Conservation (phyloP, 441 rosid species). For the Corymbia calophylla region DNA sequence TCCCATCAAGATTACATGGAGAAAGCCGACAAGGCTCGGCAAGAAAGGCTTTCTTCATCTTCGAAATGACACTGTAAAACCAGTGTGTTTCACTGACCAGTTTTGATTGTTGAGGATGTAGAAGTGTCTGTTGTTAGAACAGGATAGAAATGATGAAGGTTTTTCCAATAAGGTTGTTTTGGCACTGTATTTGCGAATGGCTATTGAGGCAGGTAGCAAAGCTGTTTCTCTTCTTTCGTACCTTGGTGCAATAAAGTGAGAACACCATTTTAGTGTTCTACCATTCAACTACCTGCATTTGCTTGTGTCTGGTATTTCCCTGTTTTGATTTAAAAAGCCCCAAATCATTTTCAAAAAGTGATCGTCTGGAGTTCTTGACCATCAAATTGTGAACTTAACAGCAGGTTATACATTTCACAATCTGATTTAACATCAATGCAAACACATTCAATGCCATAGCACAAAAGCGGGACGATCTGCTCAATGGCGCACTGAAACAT, state of each 20-base stretch:
- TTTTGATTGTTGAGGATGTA: neutral
- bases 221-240: neutral
- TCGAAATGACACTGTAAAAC: conserved; percentile 19
- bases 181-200: neutral
- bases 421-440: neutral
- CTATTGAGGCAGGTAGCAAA: neutral
- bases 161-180: neutral
- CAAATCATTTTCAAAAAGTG: neutral
- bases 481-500: neutral
- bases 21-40: conserved; percentile 69
- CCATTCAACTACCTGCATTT: neutral
- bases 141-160: neutral
- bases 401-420: neutral
- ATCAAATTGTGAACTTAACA: neutral
- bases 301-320: neutral
- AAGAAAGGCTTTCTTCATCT: conserved; percentile 56
- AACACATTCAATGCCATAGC: neutral
- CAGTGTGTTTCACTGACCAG: neutral
- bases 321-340: neutral
- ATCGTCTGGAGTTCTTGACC: neutral
- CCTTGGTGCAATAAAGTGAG: neutral
- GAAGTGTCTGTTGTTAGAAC: neutral
- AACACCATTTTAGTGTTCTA: neutral
- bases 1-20: conserved; percentile 92
- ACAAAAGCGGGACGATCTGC: neutral